Percentiles rank a stretch among this genome's conserved stretches.
phyloP scores from a whole-genome alignment of 768 basidiomycete genomes.

The Leccinum ochraceum region DNA sequence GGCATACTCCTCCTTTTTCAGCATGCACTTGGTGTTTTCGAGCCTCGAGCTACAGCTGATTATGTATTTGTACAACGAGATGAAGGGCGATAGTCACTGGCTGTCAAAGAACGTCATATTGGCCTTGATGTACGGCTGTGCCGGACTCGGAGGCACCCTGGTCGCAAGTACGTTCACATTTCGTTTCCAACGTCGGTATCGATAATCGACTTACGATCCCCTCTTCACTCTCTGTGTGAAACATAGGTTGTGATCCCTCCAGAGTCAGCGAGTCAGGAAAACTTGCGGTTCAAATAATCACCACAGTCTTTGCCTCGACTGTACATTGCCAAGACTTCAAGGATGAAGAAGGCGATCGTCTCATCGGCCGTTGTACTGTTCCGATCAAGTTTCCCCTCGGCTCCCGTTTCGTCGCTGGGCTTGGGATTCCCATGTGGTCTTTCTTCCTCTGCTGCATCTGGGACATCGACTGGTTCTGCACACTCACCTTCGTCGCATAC shows the following conservation, averaged over 20 bases:
- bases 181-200: not conserved
- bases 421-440: too few species aligned
- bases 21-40: constrained; percentile 31
- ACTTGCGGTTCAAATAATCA: too few species aligned
- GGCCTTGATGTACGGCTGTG: constrained; percentile 37
- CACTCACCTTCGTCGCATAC: constrained; percentile 2
- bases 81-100: constrained; percentile 38
- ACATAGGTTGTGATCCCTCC: constrained; percentile 23
- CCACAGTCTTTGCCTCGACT: too few species aligned
- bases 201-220: too few species aligned
- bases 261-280: constrained; percentile 23
- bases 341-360: constrained; percentile 42
- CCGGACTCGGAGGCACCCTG: constrained; percentile 40
- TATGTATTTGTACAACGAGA: constrained; percentile 41
- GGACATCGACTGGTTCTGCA: constrained; percentile 32
- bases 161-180: constrained; percentile 34
- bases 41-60: constrained; percentile 38
- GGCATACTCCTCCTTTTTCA: constrained; percentile 4
- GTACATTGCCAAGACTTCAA: constrained; percentile 22
- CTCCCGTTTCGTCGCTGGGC: too few species aligned
- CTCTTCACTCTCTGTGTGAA: not conserved
- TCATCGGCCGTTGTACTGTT: constrained; percentile 37
- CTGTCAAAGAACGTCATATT: constrained; percentile 40
- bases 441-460: constrained; percentile 24
- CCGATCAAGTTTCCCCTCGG: constrained; percentile 32